phyloP scores from a whole-genome alignment of 1,284 basidiomycete species.

The Cryptococcus sp. region DNA sequence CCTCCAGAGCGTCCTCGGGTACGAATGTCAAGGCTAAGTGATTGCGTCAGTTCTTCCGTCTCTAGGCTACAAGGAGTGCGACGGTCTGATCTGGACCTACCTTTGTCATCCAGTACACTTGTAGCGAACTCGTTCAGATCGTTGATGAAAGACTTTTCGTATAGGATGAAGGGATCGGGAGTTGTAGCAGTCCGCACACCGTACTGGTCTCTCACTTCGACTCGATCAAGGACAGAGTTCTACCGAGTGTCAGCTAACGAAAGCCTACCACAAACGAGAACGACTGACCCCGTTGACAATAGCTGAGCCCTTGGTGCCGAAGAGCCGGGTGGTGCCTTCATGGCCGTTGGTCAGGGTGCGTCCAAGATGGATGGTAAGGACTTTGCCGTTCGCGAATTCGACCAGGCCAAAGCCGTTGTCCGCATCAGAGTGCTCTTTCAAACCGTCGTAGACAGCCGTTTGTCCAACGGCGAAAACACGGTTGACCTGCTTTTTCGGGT shows the following conservation, averaged over 20 bases:
- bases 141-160: conserved; percentile 21
- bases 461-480: conserved; percentile 25
- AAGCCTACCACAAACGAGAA: not conserved
- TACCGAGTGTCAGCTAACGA: not conserved
- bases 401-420: conserved; percentile 27
- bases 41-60: not conserved
- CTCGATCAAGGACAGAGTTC: conserved; percentile 22
- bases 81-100: conserved; percentile 5
- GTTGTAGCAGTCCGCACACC: conserved; percentile 26
- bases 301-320: conserved; percentile 22
- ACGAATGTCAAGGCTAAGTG: not conserved
- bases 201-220: conserved; percentile 25
- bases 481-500: conserved; percentile 15
- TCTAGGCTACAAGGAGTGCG: no score
- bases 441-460: conserved; percentile 25
- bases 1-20: conserved; percentile 7
- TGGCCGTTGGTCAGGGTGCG: conserved; percentile 21
- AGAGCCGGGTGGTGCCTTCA: conserved; percentile 18
- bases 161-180: conserved; percentile 4
- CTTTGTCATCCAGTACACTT: conserved; percentile 19
- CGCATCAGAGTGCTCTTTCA: conserved; percentile 22
- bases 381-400: conserved; percentile 26
- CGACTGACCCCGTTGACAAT: conserved; percentile 22
- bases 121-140: conserved; percentile 21
- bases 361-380: conserved; percentile 21